Evolutionary conservation across 805 yeast genomes (phyloP).

Genomic region (Myxozyma sirexii): DNA sequence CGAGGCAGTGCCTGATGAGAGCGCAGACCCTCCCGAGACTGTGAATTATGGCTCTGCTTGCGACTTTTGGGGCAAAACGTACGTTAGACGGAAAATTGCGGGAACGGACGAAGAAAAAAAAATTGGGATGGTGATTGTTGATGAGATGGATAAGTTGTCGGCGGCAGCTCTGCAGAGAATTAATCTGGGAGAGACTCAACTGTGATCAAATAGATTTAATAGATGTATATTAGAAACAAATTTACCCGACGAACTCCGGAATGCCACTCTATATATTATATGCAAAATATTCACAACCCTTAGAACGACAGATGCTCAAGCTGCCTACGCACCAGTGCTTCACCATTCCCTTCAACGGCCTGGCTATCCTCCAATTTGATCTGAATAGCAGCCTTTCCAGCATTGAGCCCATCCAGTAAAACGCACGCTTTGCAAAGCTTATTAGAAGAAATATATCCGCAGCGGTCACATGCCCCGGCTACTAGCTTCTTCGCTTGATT

Average conservation of each 20-base stretch:
- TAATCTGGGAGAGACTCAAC: background rate
- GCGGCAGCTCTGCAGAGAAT: background rate
- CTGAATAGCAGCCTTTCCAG: conserved; percentile 43
- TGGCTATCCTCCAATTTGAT: background rate
- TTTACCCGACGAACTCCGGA: background rate
- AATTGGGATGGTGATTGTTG: conserved; percentile 11
- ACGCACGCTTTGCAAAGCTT: conserved; percentile 91
- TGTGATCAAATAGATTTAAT: background rate
- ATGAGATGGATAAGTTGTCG: conserved; percentile 21
- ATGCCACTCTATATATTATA: background rate
- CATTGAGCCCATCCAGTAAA: conserved; percentile 79
- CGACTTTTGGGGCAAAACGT: conserved; percentile 62
- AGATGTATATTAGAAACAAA: background rate
- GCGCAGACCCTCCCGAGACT: conserved; percentile 48
- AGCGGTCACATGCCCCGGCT: conserved; percentile 66
- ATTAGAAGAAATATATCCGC: conserved; percentile 91
- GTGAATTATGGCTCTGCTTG: conserved; percentile 76
- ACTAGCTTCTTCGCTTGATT: conserved; percentile 26
- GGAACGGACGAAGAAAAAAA: conserved; percentile 17
- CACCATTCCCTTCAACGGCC: background rate
- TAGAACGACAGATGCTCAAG: conserved; percentile 22
- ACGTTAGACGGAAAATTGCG: conserved; percentile 4
- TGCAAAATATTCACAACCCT: background rate
- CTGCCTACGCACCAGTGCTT: conserved; percentile 10
- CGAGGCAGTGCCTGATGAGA: conserved; percentile 50